A percentile compares a stretch with the other conserved stretches of the same genome.
Conservation (phyloP, 352 stramenopile genomes). For the Globisporangium nodosum region DNA sequence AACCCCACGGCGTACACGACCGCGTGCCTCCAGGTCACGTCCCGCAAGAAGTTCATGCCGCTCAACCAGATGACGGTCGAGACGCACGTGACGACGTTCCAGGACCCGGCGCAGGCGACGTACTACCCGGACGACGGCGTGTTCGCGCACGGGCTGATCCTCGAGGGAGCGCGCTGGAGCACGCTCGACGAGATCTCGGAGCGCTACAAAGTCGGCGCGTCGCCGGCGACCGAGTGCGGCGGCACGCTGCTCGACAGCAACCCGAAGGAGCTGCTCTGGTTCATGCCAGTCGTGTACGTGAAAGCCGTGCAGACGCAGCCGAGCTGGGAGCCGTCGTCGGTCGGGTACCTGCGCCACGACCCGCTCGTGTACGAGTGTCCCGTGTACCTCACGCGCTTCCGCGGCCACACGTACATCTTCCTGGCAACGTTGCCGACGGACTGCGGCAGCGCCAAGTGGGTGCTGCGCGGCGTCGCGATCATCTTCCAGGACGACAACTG, state of each 20-base stretch:
- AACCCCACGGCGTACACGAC: conserved; percentile 96
- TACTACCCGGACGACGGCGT: conserved; percentile 89
- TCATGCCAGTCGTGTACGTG: conserved; percentile 93
- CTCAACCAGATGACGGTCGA: conserved; percentile 96
- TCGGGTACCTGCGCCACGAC: conserved; percentile 94
- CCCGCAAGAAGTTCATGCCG: conserved; percentile 86
- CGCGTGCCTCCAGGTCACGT: conserved; percentile 94
- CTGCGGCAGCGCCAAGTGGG: conserved; percentile 91
- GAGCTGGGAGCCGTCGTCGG: conserved; percentile 92
- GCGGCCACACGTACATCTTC: conserved; percentile 95
- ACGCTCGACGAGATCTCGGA: conserved; percentile 87
- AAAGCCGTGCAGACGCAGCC: conserved; percentile 93
- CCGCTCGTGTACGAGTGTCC: conserved; percentile 93
- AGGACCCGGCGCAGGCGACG: conserved; percentile 73
- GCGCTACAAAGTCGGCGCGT: conserved; percentile 77
- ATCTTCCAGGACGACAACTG: conserved; percentile 96
- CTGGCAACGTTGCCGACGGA: conserved; percentile 93
- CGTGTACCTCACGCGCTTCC: conserved; percentile 96
- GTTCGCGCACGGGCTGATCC: conserved; percentile 94
- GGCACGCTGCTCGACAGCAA: conserved; percentile 92
- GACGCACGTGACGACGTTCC: conserved; percentile 94
- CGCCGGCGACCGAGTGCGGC: conserved; percentile 80
- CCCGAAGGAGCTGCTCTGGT: conserved; percentile 93
- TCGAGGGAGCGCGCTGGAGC: conserved; percentile 94
- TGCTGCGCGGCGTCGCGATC: conserved; percentile 91